Evolutionary conservation across 768 basidiomycete genomes (phyloP), one percentile per base, ranked within the genome.

Genomic region (Suillus variegatus): DNA sequence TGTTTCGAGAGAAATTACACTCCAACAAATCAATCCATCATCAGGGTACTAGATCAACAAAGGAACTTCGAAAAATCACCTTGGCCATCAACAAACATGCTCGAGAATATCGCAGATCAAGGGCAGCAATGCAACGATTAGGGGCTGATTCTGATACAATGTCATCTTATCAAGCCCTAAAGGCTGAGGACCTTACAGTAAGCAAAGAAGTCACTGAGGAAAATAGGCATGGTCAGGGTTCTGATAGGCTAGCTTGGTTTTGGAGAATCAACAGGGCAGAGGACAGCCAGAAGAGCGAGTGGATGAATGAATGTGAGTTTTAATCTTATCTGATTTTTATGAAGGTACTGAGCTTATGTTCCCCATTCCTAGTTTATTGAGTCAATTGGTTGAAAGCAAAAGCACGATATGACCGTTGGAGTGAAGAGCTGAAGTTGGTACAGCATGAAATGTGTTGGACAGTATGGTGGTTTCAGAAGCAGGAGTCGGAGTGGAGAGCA

Each of bases 371-470:
- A 65, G 64, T 65, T 40, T 58, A 60, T 20, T 22, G 22, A 4
- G 47, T 65, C 14, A 65, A 51, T 22, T 65, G 64, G 58, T 38
- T 65, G 36, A 65, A 65, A 38, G 66, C 72, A 8, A 69, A 65
- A 60, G 72, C 71, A 38, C 64, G 55, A 41, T 63, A 60, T 22
- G 22, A 68, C 16, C 16, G 65, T 56, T 73, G 72, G 72, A 32
- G 44, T 3, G 70, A 73, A 40, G 72, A 73, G 46, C 4, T 69
- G 18, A 62, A 38, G 8, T 41, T 69, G 18, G 49, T 71, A 7
- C 46, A 44, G 54, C 58, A 71, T 62, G 70, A 72, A 61, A 71
- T 73, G 68, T 13, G 56, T 7, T 73, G 72, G 72, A 64, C 66
- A 0, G n/a, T 66, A 14, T 6, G 22, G 32, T 73, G 63, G 51